phyloP scores from a whole-genome alignment of 129 eudicot genomes.

The Centaurea solstitialis region DNA sequence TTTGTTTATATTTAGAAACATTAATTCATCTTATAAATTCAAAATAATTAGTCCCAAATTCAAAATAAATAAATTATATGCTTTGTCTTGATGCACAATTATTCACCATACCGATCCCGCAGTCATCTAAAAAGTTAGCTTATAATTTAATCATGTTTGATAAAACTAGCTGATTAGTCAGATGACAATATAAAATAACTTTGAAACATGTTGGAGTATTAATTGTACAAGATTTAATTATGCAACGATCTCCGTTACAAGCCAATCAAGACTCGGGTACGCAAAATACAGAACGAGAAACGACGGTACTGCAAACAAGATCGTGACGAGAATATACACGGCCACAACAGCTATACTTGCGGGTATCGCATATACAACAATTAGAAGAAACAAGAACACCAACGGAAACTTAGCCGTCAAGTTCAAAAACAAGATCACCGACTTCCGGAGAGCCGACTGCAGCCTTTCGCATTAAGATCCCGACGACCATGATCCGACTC shows the following conservation, averaged over 20 bases:
- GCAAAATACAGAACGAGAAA: constrained; percentile 67
- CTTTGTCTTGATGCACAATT: background rate
- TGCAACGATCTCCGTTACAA: constrained; percentile 49
- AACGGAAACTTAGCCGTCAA: constrained; percentile 55
- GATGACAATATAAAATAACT: background rate
- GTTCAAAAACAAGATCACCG: constrained; percentile 54
- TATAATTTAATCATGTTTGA: no score
- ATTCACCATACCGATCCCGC: no score
- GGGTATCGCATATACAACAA: constrained; percentile 53
- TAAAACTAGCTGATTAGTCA: background rate
- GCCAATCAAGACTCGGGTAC: constrained; percentile 65
- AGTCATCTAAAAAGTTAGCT: no score
- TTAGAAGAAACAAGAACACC: constrained; percentile 47
- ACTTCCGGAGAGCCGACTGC: constrained; percentile 47
- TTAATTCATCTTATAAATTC: background rate
- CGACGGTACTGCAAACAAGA: constrained; percentile 68
- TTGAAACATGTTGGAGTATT: no score
- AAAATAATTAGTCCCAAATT: background rate
- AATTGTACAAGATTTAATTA: background rate
- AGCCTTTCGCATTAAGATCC: constrained; percentile 30
- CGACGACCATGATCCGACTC: constrained; percentile 12
- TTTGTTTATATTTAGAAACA: background rate
- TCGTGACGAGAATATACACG: constrained; percentile 55
- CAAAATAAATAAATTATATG: background rate
- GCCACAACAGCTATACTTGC: constrained; percentile 45